Evolutionary conservation across 2,329 filamentous ascomycete species (phyloP).

Genomic region (Sphaerulina vaccinii): DNA sequence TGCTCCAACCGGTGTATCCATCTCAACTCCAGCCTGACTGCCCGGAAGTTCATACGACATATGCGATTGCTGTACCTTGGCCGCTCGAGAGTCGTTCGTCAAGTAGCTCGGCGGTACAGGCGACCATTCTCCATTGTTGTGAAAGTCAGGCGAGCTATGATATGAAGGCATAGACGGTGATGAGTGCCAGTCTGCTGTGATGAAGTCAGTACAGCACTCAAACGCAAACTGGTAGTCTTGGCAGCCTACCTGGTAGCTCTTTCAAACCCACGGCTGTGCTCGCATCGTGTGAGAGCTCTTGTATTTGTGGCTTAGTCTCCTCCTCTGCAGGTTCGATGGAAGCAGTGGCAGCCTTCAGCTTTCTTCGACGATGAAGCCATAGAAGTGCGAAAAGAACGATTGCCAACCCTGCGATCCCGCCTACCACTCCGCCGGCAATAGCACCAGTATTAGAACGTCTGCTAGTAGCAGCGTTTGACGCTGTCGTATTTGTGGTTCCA

Average conservation of each 20-base stretch:
- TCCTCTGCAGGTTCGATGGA: not conserved
- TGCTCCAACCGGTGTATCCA: constrained; percentile 5
- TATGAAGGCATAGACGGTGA: constrained; percentile 13
- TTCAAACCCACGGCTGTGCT: constrained; percentile 11
- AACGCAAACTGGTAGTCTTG: not conserved
- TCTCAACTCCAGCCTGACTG: constrained; percentile 14
- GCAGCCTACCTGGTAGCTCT: constrained; percentile 4
- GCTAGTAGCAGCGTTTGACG: not conserved
- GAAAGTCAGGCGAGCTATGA: constrained; percentile 13
- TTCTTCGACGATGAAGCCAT: constrained; percentile 15
- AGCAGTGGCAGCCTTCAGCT: constrained; percentile 3
- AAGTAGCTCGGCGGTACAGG: constrained; percentile 15
- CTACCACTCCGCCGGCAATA: constrained; percentile 22
- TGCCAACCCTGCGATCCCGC: constrained; percentile 16
- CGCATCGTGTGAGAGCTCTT: constrained; percentile 11
- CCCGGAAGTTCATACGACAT: constrained; percentile 15
- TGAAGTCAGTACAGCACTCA: not conserved
- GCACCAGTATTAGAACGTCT: constrained; percentile 15
- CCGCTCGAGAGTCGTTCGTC: constrained; percentile 12
- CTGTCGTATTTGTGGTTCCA: constrained; percentile 1
- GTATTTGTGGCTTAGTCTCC: not conserved
- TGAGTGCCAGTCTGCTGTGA: constrained; percentile 6
- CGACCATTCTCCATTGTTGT: constrained; percentile 15
- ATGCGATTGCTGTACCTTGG: not conserved
- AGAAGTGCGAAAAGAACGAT: constrained; percentile 8